phyloP scores from a whole-genome alignment of 2,329 filamentous ascomycete species.

The Pestalotiopsis fici region DNA sequence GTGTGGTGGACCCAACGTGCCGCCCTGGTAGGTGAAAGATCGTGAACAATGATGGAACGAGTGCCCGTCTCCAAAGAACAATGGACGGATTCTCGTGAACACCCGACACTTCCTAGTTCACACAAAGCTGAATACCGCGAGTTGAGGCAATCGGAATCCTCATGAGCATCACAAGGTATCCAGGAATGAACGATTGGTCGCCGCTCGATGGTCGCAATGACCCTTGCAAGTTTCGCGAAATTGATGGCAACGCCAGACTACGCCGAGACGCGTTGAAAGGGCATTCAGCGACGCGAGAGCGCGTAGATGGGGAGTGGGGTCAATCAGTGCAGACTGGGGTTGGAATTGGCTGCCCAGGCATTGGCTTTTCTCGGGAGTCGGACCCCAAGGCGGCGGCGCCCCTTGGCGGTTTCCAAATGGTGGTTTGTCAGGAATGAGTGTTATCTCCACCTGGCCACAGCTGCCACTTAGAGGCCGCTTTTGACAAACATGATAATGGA shows the following conservation, averaged over 20 bases:
- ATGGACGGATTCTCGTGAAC: neutral
- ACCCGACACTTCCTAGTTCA: neutral
- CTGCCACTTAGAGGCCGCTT: too few relatives aligned
- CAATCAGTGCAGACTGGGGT: neutral
- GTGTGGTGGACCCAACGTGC: slow-evolving; percentile 10
- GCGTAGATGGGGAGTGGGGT: neutral
- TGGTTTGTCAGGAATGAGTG: too few relatives aligned
- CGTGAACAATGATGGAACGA: neutral
- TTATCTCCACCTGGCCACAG: too few relatives aligned
- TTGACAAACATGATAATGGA: too few relatives aligned
- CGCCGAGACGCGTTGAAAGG: neutral
- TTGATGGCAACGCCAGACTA: neutral
- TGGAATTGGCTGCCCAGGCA: neutral
- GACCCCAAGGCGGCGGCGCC: too few relatives aligned
- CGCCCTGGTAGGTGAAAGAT: neutral
- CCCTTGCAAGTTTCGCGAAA: slow-evolving; percentile 3
- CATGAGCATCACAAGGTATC: neutral
- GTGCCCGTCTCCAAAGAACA: neutral
- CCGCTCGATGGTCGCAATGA: neutral
- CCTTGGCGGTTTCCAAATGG: too few relatives aligned
- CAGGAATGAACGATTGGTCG: neutral
- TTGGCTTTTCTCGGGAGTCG: too few relatives aligned
- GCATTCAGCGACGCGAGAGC: neutral
- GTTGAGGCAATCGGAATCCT: neutral
- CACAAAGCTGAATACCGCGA: neutral